Base-by-base conservation (phyloP, 2,329 filamentous ascomycete genomes). In the Metarhizium album region DNA sequence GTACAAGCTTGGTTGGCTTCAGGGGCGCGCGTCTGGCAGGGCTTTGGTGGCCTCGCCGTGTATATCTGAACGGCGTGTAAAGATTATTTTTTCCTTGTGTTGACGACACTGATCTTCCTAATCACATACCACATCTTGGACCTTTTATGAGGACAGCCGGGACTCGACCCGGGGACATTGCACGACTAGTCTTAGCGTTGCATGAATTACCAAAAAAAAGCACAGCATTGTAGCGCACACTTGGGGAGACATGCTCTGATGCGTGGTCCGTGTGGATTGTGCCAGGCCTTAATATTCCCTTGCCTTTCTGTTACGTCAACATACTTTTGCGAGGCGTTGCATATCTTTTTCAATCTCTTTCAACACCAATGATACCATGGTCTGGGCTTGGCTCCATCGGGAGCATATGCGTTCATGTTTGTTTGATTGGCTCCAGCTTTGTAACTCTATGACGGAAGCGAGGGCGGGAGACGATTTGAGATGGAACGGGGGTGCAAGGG, bases 361-460 rank as follows among this genome's bases (percentile, higher is more conserved):
- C 18, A 35, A 31, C 18, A n/a, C 48, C 24, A 47, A 62, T 61
- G 60, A 63, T 64, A 64, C 61, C 62, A 64, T 59, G 59, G 58
- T 58, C 55, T 57, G 52, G 58, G 48, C 53, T 49, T 9, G 38
- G 20, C 45, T 53, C 48, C 37, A 27, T 31, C 38, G 38, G 45
- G 52, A 51, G 50, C 31, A 46, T 18, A 52, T 46, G 50, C 47
- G 23, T 54, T 52, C 49, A 47, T 52, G 47, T 50, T 49, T 48
- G 20, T 18, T 40, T 27, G 42, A 42, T 38, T 35, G 45, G 50
- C 22, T 40, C 54, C 53, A 56, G 54, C 58, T 58, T 58, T 64
- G 61, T 63, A 18, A 64, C 54, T 62, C 55, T 62, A 59, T 53
- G 49, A 54, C 52, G 42, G n/a, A 18, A 20, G 42, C 48, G 51